Conservation (phyloP, 2,329 filamentous ascomycete genomes). For the Hypoxylon sp. region DNA sequence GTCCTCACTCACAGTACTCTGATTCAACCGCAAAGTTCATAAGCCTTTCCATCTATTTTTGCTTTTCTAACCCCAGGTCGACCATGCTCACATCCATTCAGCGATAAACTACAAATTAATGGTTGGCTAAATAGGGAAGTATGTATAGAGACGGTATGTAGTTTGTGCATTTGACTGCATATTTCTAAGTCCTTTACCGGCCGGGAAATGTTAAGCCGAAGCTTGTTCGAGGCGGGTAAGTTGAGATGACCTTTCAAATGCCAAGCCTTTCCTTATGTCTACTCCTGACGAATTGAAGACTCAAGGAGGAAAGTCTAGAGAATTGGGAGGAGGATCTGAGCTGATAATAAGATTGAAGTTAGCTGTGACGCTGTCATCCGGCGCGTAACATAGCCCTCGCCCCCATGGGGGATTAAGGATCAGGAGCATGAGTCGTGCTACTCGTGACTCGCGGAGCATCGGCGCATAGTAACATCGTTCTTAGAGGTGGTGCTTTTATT, state of each 20-base stretch:
- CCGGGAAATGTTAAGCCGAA: slow-evolving; percentile 36
- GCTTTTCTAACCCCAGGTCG: slow-evolving; percentile 6
- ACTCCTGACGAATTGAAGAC: slow-evolving; percentile 8
- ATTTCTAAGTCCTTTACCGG: slow-evolving; percentile 13
- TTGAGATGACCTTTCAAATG: slow-evolving; percentile 23
- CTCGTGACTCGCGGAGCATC: slow-evolving; percentile 36
- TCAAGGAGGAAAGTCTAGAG: slow-evolving; percentile 6
- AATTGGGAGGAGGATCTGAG: slow-evolving; percentile 13
- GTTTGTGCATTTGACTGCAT: slow-evolving; percentile 15
- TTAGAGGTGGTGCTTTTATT: slow-evolving; percentile 20
- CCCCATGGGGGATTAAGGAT: slow-evolving; percentile 23
- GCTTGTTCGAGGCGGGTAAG: slow-evolving; percentile 31
- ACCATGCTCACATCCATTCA: slow-evolving; percentile 11
- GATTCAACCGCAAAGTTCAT: slow-evolving; percentile 20
- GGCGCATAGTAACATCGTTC: slow-evolving; percentile 25
- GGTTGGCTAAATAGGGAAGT: slow-evolving; percentile 37
- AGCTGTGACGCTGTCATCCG: slow-evolving; percentile 32
- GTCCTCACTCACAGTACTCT: slow-evolving; percentile 18
- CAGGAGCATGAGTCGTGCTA: slow-evolving; percentile 38
- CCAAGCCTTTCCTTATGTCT: slow-evolving; percentile 10
- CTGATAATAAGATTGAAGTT: slow-evolving; percentile 22
- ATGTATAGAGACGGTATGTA: slow-evolving; percentile 16
- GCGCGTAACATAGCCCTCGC: slow-evolving; percentile 24
- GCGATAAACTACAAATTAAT: slow-evolving; percentile 24
- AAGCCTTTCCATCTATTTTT: slow-evolving; percentile 8